A percentile compares a stretch with the other conserved stretches of the same genome.
Conservation (phyloP, 1,284 basidiomycete species). For the Puccinia novopanici region DNA sequence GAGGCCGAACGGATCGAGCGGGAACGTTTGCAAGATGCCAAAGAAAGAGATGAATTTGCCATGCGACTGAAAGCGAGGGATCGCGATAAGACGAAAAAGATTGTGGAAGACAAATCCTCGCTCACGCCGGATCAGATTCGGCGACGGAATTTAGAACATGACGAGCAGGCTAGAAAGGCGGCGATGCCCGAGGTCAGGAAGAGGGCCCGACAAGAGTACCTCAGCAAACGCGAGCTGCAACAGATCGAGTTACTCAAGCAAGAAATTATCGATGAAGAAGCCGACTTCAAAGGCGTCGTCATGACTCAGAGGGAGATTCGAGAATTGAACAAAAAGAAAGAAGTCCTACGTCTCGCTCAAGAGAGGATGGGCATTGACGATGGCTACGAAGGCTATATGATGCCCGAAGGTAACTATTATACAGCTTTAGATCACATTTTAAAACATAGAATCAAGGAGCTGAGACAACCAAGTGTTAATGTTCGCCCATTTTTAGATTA, state of each 20-base stretch:
- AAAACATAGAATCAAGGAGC: too few relatives aligned
- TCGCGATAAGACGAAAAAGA: conserved; percentile 78
- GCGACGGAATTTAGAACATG: conserved; percentile 79
- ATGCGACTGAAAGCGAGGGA: conserved; percentile 82
- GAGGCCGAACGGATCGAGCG: conserved; percentile 72
- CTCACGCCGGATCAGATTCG: conserved; percentile 74
- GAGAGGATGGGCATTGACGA: conserved; percentile 90
- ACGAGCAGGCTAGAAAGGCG: conserved; percentile 71
- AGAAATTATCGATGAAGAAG: conserved; percentile 89
- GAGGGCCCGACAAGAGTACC: conserved; percentile 87
- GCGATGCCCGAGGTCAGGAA: conserved; percentile 81
- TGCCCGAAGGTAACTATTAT: conserved; percentile 67
- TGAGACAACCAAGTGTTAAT: conserved; percentile 51
- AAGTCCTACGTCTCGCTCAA: conserved; percentile 86
- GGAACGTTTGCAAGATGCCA: conserved; percentile 75
- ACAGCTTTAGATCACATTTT: background rate
- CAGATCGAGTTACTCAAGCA: conserved; percentile 89
- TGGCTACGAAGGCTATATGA: conserved; percentile 87
- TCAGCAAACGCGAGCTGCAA: conserved; percentile 92
- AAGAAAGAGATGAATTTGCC: conserved; percentile 89
- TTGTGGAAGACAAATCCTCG: conserved; percentile 89
- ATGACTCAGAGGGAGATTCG: conserved; percentile 78
- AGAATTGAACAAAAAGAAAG: conserved; percentile 87
- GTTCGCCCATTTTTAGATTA: conserved; percentile 67
- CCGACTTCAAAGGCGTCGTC: conserved; percentile 81